Evolutionary conservation across 495 filamentous ascomycete genomes (phyloP), one percentile per base, ranked within the genome.

Genomic region (Aspergillus campestris): DNA sequence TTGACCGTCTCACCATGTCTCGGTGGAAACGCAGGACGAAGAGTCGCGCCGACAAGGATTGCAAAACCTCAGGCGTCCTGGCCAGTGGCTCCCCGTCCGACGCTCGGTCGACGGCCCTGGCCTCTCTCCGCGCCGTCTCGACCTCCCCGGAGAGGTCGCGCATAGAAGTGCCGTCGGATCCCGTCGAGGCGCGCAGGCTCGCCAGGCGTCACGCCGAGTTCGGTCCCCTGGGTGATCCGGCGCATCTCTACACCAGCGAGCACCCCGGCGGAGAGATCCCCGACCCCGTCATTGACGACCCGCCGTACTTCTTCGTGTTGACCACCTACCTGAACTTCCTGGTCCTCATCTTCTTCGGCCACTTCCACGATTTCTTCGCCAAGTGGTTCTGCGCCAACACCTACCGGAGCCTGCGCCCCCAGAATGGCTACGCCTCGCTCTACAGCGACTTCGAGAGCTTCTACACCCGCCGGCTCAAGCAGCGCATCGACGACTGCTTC

Each of bases 391-490:
- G 78, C 55, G 69, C 82, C 49, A 72, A 80, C 36, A 67, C 77
- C 33, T 91, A 92, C 64, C 75, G 73, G 55, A 80, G 88, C 53
- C 64, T 95, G 47, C 81, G 76, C 60, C 76, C 74, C 14, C 66
- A 70, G 34, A 82, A 94, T 64, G 89, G 89, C 30, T 94, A 91
- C 62, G 89, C 88, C 5, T 85, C 89, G 31, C 66, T 95, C 48
- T 91, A 94, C 60, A 87, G 84, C 53, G 89, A 94, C 62, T 95
- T 95, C 53, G 88, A 95, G 70, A 94, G 84, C 65, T 94, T 95
- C 62, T 95, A 94, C 65, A 83, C 86, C 18, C 74, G 89, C n/a
- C 72, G 89, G 34, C 56, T 94, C 58, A 94, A 95, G 69, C 77
- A 84, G 71, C 74, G 89, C 36, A 86, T 95, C 47, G 89, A 92